Evolutionary conservation across 2,329 filamentous ascomycete species (phyloP).

Genomic region (Hypoxylon sp.): DNA sequence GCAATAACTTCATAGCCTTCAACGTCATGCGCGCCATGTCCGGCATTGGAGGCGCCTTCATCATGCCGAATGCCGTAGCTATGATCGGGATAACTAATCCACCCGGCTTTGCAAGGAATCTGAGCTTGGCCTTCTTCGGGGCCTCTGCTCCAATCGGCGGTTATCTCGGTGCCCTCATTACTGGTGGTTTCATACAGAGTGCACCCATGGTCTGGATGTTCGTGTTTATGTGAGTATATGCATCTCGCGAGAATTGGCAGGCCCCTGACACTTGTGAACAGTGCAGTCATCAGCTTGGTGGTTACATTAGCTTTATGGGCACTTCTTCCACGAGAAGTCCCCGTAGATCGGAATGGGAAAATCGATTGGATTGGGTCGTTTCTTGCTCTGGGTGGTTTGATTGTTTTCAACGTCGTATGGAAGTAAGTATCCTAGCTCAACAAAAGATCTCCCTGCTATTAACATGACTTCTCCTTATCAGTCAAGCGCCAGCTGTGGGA

Average conservation of each 20-base stretch:
- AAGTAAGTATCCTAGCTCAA: conserved; percentile 58
- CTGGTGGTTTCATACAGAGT: conserved; percentile 44
- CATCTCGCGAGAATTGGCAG: neutral
- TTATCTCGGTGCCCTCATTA: conserved; percentile 59
- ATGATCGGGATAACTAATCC: conserved; percentile 64
- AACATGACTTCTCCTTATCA: conserved; percentile 2
- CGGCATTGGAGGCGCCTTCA: conserved; percentile 65
- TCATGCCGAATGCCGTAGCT: conserved; percentile 68
- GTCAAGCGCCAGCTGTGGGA: conserved; percentile 61
- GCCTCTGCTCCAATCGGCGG: conserved; percentile 63
- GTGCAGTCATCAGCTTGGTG: conserved; percentile 41
- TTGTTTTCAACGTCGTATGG: conserved; percentile 67
- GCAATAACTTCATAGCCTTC: conserved; percentile 23
- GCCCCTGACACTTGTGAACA: conserved; percentile 9
- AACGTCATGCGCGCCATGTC: conserved; percentile 56
- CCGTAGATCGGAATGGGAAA: conserved; percentile 56
- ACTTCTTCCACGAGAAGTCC: conserved; percentile 44
- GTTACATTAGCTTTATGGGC: conserved; percentile 37
- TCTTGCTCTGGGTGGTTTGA: conserved; percentile 58
- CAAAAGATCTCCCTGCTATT: neutral
- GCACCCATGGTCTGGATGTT: conserved; percentile 60
- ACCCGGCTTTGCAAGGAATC: conserved; percentile 62
- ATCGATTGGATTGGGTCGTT: conserved; percentile 59
- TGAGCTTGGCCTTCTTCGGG: conserved; percentile 63
- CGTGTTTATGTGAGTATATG: conserved; percentile 54